Base-by-base conservation (phyloP, 1,139 yeast species). In the Suhomyces chickasaworum region DNA sequence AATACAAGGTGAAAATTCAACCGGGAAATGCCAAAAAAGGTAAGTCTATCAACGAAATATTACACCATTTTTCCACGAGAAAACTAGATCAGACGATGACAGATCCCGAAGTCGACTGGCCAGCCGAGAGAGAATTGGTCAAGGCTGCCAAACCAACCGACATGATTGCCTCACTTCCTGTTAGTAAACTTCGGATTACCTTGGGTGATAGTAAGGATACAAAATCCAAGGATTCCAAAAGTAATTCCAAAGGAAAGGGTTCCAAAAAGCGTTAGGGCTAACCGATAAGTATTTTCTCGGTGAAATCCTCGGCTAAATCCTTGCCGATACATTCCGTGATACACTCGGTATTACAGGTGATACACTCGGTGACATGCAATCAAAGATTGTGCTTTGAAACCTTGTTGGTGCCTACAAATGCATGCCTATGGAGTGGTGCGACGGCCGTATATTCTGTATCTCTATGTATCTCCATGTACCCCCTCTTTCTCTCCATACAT, bases 11-110 rank as follows among this genome's bases (percentile, higher is more conserved):
- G 33, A 91, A 93, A 64, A 68, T 93, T 35, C 89, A 84, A 55
- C 95, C 96, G 0, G 99, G 99, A 0, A 74, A 78, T 37, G 84
- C 85, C 22, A 93, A 95, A 64, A 93, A 91, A 65, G 96, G 97
- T 2, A 93, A 93, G 60, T 84, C 95, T 0, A 73, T 89, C 32
- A 77, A 77, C 48, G 97, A 90, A 50, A 74, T 82, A 1, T 57
- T 90, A 44, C 77, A 80, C 51, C 77, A 77, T 55, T 83, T 90
- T 59, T 68, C 75, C 38, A 71, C 69, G 30, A 72, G 89, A 47
- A 81, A 83, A 50, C 60, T 80, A 20, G 93, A 85, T 54, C 50
- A 68, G 3, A 58, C 69, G 9, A 66, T 68, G 33, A 59, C 65
- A 15, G 93, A 86, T 53, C 66, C 74, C 21, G 80, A 77, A 46